These are phyloP conservation scores for Chlorociboria aeruginascens DNA, from an alignment of 495 filamentous ascomycete species.

Conservation along the genomic window DNA sequence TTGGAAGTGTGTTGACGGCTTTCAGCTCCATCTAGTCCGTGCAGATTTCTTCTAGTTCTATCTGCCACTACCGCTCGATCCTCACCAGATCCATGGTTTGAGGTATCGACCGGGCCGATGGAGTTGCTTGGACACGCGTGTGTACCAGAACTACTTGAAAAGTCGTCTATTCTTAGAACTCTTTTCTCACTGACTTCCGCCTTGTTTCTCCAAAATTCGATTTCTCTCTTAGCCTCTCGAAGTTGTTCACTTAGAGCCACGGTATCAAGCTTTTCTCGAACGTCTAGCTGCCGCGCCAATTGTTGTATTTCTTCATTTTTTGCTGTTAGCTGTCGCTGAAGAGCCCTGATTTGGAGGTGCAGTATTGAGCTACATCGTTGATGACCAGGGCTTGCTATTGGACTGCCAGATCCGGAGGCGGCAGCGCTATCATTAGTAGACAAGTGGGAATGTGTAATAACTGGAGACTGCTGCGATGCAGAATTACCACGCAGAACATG, in stretches of 20 bases:
- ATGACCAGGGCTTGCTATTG: not conserved
- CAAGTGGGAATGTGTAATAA: not conserved
- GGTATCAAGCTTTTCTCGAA: conserved; percentile 25
- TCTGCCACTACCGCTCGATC: not conserved
- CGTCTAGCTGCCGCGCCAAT: conserved; percentile 29
- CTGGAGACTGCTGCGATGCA: not conserved
- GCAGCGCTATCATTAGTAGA: conserved; percentile 2
- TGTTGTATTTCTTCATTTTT: conserved; percentile 29
- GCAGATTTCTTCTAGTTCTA: not conserved
- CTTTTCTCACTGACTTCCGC: conserved; percentile 37
- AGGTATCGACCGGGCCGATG: too few relatives aligned
- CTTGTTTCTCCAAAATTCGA: conserved; percentile 33
- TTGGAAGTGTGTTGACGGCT: conserved; percentile 5
- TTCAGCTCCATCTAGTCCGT: conserved; percentile 9
- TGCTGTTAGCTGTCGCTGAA: conserved; percentile 30
- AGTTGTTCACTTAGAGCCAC: conserved; percentile 33
- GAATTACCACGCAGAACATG: too few relatives aligned
- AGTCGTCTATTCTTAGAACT: too few relatives aligned
- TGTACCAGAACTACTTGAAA: not conserved
- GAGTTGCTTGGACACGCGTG: not conserved
- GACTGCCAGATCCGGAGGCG: conserved; percentile 7
- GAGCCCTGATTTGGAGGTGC: conserved; percentile 30
- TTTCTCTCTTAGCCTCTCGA: conserved; percentile 29
- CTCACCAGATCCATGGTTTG: not conserved
- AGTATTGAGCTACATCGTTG: conserved; percentile 26